Conservation (phyloP, 1,139 yeast species). For the Yamadazyma conglobata region DNA sequence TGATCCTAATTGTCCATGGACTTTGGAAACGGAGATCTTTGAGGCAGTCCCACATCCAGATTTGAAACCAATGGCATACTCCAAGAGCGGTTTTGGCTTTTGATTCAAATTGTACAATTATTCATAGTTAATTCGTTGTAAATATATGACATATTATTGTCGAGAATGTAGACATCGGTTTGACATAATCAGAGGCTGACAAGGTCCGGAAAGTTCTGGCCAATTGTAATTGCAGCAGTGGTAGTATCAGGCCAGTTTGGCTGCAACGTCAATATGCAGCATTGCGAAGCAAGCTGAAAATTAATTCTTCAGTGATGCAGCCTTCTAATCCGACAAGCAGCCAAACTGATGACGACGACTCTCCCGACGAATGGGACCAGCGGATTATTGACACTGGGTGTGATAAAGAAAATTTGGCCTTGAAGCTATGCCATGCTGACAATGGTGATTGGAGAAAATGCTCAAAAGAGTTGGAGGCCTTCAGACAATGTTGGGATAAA, state of each 20-base stretch:
- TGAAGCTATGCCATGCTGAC: constrained; percentile 76
- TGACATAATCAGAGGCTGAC: too few relatives aligned
- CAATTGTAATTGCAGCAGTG: too few relatives aligned
- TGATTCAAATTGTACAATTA: constrained; percentile 12
- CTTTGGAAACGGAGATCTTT: constrained; percentile 55
- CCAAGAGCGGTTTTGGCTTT: constrained; percentile 57
- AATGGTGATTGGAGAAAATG: constrained; percentile 80
- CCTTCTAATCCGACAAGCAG: too few relatives aligned
- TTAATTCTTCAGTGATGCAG: too few relatives aligned
- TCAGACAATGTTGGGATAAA: constrained; percentile 63
- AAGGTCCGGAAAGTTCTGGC: too few relatives aligned
- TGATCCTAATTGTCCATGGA: constrained; percentile 47
- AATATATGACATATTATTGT: too few relatives aligned
- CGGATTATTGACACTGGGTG: constrained; percentile 75
- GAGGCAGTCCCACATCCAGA: constrained; percentile 88
- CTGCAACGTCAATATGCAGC: too few relatives aligned
- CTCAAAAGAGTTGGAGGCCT: constrained; percentile 61
- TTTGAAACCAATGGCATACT: constrained; percentile 93
- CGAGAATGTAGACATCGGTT: too few relatives aligned
- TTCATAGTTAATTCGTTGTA: too few relatives aligned
- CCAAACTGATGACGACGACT: constrained; percentile 44
- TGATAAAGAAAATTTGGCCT: constrained; percentile 59
- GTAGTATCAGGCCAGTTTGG: too few relatives aligned
- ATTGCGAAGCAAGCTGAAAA: too few relatives aligned
- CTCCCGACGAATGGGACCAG: constrained; percentile 74